These are phyloP conservation scores for Trypanosoma vivax DNA, from an alignment of 208 protist genomes.

Conservation along the genomic window DNA sequence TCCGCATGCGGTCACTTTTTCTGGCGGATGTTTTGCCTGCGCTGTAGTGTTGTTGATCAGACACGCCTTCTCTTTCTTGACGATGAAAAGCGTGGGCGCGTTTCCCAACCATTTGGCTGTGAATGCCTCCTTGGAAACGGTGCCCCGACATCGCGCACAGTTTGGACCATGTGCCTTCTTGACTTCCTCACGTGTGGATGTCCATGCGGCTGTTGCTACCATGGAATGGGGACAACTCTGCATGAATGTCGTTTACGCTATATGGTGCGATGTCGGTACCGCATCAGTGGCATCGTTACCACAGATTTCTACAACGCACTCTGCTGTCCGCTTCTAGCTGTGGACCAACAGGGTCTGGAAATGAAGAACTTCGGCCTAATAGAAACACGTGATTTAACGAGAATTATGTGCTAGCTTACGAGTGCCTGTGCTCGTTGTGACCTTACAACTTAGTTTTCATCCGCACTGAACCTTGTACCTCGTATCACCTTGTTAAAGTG, in stretches of 20 bases:
- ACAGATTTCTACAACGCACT: constrained; percentile 26
- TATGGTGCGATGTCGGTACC: constrained; percentile 58
- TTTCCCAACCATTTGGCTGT: constrained; percentile 23
- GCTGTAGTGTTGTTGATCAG: constrained; percentile 57
- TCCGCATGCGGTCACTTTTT: constrained; percentile 22
- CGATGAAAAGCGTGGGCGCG: constrained; percentile 24
- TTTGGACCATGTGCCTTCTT: constrained; percentile 31
- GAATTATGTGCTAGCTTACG: too few species aligned
- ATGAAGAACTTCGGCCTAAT: constrained; percentile 28
- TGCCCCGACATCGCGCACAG: constrained; percentile 18
- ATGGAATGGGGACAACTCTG: constrained; percentile 54
- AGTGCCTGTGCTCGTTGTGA: too few species aligned
- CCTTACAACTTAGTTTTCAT: too few species aligned
- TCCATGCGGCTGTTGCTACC: constrained; percentile 53
- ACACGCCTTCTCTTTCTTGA: constrained; percentile 44
- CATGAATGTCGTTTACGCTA: constrained; percentile 68
- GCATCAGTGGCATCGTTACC: constrained; percentile 24
- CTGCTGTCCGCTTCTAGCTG: constrained; percentile 37
- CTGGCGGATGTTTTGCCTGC: constrained; percentile 48
- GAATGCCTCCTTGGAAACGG: constrained; percentile 34
- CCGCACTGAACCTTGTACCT: too few species aligned
- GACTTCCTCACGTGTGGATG: constrained; percentile 43
- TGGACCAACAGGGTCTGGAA: constrained; percentile 60
- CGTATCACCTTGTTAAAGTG: too few species aligned
- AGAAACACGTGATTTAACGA: constrained; percentile 9